Base-by-base conservation (phyloP, 768 basidiomycete genomes). In the Dioszegia hungarica region DNA sequence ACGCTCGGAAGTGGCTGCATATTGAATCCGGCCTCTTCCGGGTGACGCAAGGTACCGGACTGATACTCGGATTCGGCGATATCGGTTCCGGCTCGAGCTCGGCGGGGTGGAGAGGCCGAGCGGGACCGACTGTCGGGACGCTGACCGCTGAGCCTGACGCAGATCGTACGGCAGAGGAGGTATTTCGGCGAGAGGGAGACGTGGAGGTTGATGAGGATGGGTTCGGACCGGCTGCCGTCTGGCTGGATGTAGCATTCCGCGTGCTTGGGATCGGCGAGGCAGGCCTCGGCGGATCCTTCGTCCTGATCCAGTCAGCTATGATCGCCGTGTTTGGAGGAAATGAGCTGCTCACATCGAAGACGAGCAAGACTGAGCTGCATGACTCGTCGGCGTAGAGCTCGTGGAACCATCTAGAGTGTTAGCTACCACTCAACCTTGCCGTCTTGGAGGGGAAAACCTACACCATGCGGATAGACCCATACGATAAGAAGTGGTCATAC, bases 311-410 rank as follows among this genome's bases (percentile, higher is more conserved):
- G 40, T 59, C 44, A 54, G 48, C 44, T n/a, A n/a, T n/a, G n/a
- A n/a, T n/a, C n/a, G n/a, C 15, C 22, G 48, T 39, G 20, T 20
- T 28, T 22, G 2, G 24, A 44, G n/a, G 1, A 2, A 12, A 40
- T 33, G 28, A 24, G 24, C 2, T 15, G 44, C 64, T 61, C 39
- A 63, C 67, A 9, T 61, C 31, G 34, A 68, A 68, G 6, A 68
- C 62, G 4, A 68, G 59, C 62, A 2, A 68, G 59, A 15, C 59
- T 54, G 31, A 29, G 56, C 36, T 64, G 56, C 25, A n/a, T 68
- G 61, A 41, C 56, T 19, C 48, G 34, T 59, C 41, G 19, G 59
- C 60, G 17, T 50, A 48, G 1, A 40, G 27, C 17, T 66, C 59
- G 46, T 59, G 50, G 27, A 45, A 57, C 36, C 55, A 52, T 9